Conservation (phyloP, 371 early-diverging fungal species). For the Rhizomucor miehei region DNA sequence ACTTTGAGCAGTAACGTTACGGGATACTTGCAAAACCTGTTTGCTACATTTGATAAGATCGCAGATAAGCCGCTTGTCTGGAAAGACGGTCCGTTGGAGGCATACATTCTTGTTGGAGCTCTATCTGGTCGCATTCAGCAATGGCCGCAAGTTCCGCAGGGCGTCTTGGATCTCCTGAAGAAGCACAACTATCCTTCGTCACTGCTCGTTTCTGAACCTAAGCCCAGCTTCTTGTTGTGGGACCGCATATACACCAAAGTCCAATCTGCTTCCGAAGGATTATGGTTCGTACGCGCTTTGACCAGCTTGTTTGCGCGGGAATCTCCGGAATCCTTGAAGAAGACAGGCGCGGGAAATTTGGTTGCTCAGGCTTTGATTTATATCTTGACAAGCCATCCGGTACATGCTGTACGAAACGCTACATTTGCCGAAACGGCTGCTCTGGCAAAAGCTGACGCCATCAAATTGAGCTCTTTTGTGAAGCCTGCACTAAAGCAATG, state of each 20-base stretch:
- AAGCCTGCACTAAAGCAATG: conserved; percentile 51
- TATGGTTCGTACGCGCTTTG: conserved; percentile 70
- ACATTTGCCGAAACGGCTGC: conserved; percentile 45
- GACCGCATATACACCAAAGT: conserved; percentile 83
- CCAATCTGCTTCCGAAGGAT: conserved; percentile 61
- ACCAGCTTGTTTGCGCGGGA: conserved; percentile 45
- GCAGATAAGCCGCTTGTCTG: conserved; percentile 61
- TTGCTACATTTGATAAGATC: conserved; percentile 60
- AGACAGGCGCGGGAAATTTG: conserved; percentile 32
- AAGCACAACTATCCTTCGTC: conserved; percentile 40
- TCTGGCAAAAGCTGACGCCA: conserved; percentile 35
- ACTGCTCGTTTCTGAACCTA: conserved; percentile 38
- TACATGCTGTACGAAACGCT: conserved; percentile 48
- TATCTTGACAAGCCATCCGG: conserved; percentile 50
- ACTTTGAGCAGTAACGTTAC: conserved; percentile 28
- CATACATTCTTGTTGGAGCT: conserved; percentile 62
- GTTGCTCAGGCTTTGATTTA: conserved; percentile 52
- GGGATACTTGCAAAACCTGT: conserved; percentile 51
- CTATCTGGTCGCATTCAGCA: conserved; percentile 44
- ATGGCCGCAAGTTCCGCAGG: conserved; percentile 37
- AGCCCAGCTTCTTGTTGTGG: conserved; percentile 74
- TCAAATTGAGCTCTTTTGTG: conserved; percentile 37
- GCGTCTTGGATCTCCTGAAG: conserved; percentile 30
- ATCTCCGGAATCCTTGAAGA: conserved; percentile 25
- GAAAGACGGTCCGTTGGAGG: conserved; percentile 72